Evolutionary conservation across 2,329 filamentous ascomycete genomes (phyloP), one percentile per base, ranked within the genome.

Genomic region (Trichoderma hamatum): DNA sequence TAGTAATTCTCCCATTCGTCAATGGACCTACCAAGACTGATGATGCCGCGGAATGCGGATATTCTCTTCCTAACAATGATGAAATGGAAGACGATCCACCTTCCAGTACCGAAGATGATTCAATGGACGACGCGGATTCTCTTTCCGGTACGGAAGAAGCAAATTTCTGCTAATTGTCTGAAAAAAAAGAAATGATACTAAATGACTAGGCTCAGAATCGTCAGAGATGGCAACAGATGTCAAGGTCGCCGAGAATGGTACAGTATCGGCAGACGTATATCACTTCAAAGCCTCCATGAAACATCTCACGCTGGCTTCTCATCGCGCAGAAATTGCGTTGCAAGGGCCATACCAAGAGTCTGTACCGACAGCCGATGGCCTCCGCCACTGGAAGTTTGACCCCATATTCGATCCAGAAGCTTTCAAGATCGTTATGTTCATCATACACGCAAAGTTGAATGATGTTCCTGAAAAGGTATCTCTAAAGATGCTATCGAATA

Each of bases 401-500:
- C 64, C 69, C 7, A 43, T 72, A 1, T 74, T 74, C n/a, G 65
- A 72, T 16, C 64, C 69, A 11, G 55, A 36, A 34, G 71, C 72
- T 4, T 74, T 73, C n/a, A 36, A 68, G 32, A 68, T 70, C 3
- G 69, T 72, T 2, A 61, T 74, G 69, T 69, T 51, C 19, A 72
- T 73, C 36, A 60, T 74, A 4, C 73, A 74, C 21, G 66, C 62
- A 10, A 58, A 74, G 21, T 70, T 66, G 1, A 58, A 67, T 1
- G 16, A 66, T 1, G 46, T 71, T 30, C 72, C 72, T 1, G 11
- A 52, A 1, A 9, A 3, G 3, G 21, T 73, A 7, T 59, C 34
- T 6, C 16, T 68, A 1, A 43, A 68, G 2, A 30, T 70, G 58
- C 32, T 74, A 6, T 71, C 72, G 10, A 54, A 54, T 9, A 67